These are phyloP conservation scores for Candida adriatica DNA, from an alignment of 805 yeast species.

Conservation along the genomic window DNA sequence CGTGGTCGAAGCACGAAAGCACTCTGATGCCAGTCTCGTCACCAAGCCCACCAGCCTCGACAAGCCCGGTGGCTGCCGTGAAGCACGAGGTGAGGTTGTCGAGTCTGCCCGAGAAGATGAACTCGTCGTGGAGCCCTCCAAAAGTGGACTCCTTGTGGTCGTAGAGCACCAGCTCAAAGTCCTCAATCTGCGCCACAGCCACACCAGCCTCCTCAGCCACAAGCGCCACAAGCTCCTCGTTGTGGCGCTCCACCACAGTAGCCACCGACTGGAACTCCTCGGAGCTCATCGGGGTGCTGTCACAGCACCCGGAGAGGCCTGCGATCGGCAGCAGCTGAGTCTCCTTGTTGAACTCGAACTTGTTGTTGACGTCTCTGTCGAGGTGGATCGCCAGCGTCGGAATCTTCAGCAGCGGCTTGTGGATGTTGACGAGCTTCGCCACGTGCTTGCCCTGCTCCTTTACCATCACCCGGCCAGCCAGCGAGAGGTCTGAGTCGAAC, in stretches of 20 bases:
- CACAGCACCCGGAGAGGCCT: constrained; percentile 54
- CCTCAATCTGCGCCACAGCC: constrained; percentile 57
- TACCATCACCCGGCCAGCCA: constrained; percentile 89
- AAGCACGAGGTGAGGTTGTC: constrained; percentile 88
- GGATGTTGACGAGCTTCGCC: constrained; percentile 69
- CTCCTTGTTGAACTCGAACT: constrained; percentile 87
- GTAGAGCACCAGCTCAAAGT: constrained; percentile 79
- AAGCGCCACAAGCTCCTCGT: constrained; percentile 57
- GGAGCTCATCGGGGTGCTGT: constrained; percentile 36
- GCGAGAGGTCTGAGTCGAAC: constrained; percentile 89
- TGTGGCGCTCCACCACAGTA: constrained; percentile 67
- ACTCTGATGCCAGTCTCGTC: constrained; percentile 57
- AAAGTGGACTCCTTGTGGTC: constrained; percentile 79
- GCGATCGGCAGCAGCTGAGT: constrained; percentile 82
- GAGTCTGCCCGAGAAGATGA: constrained; percentile 83
- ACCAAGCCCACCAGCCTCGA: constrained; percentile 42
- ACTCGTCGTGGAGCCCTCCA: constrained; percentile 89
- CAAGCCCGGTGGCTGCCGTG: constrained; percentile 66
- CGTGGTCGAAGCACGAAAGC: constrained; percentile 88
- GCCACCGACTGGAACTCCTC: constrained; percentile 61
- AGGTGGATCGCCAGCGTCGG: constrained; percentile 94
- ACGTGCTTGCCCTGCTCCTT: constrained; percentile 42
- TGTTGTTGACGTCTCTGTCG: constrained; percentile 65
- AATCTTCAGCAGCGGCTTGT: constrained; percentile 79
- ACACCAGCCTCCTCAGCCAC: constrained; percentile 62